These are phyloP conservation scores for Leccinum fibrillosum DNA, from an alignment of 768 basidiomycete species.

Conservation along the genomic window DNA sequence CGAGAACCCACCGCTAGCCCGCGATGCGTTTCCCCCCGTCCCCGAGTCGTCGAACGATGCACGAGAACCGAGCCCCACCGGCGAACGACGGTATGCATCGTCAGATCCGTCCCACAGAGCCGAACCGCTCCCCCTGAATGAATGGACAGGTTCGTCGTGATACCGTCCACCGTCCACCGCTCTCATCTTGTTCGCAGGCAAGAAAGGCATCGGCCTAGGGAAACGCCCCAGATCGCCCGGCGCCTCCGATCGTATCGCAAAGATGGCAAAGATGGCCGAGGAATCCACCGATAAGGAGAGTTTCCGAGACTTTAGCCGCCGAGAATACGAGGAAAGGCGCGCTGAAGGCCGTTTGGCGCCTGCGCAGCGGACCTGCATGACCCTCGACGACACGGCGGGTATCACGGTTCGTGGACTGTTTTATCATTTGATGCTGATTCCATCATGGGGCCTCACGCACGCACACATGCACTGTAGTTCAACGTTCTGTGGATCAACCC, in stretches of 20 bases:
- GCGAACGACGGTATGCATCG: background rate
- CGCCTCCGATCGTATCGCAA: conserved; percentile 60
- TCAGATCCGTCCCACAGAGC: conserved; percentile 40
- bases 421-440: conserved; percentile 8
- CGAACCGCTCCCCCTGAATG: conserved; percentile 71
- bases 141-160: conserved; percentile 71
- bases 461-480: conserved; percentile 47
- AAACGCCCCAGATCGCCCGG: conserved; percentile 69
- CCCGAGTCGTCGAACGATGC: background rate
- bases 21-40: background rate
- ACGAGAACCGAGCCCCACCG: conserved; percentile 1
- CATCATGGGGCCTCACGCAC: background rate
- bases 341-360: conserved; percentile 68
- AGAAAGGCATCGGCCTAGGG: conserved; percentile 68
- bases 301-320: conserved; percentile 68
- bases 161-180: background rate
- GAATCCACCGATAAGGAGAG: conserved; percentile 42
- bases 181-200: conserved; percentile 48
- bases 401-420: conserved; percentile 39
- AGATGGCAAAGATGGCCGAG: conserved; percentile 67
- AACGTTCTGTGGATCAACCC: conserved; percentile 81
- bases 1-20: conserved; percentile 9
- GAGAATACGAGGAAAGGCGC: conserved; percentile 73
- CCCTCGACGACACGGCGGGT: conserved; percentile 71
- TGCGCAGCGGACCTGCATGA: conserved; percentile 71